phyloP scores from a whole-genome alignment of 2,329 filamentous ascomycete genomes.

The Colletotrichum filicis region DNA sequence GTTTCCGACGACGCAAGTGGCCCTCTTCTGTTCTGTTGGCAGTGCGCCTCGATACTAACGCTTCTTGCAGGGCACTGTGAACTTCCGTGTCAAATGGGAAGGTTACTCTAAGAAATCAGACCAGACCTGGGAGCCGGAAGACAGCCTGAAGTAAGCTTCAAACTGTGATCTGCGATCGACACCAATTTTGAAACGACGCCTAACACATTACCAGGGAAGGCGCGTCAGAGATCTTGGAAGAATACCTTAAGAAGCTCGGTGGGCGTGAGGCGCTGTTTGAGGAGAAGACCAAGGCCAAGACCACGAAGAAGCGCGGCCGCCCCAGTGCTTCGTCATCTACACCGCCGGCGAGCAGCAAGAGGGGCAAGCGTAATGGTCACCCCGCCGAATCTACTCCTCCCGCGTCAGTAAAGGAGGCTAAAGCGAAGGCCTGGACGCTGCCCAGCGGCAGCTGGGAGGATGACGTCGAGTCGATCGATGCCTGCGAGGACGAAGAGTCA shows the following conservation, averaged over 20 bases:
- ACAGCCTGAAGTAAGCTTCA: conserved; percentile 68
- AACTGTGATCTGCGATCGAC: background rate
- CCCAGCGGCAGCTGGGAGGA: conserved; percentile 84
- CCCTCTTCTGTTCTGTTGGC: background rate
- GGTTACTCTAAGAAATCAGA: conserved; percentile 78
- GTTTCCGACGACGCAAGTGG: conserved; percentile 64
- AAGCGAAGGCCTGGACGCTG: conserved; percentile 66
- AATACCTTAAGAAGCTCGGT: conserved; percentile 72
- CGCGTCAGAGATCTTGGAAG: conserved; percentile 68
- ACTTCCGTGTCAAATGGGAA: conserved; percentile 84
- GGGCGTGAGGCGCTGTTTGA: conserved; percentile 68
- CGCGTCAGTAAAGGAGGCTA: conserved; percentile 50
- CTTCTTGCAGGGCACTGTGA: conserved; percentile 56
- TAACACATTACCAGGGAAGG: conserved; percentile 56
- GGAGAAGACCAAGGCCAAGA: conserved; percentile 59
- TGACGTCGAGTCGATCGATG: conserved; percentile 76
- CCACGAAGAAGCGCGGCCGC: conserved; percentile 69
- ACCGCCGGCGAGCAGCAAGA: conserved; percentile 54
- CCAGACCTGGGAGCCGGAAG: conserved; percentile 82
- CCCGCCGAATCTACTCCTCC: conserved; percentile 61
- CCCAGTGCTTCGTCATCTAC: conserved; percentile 49
- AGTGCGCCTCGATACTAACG: conserved; percentile 2
- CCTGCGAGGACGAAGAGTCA: conserved; percentile 72
- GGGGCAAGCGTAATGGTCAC: conserved; percentile 60
- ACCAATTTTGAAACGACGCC: background rate